A percentile compares a stretch with the other conserved stretches of the same genome.
These are phyloP conservation scores for Leucosporidium scottii DNA, from an alignment of 768 basidiomycete species.

Conservation along the genomic window DNA sequence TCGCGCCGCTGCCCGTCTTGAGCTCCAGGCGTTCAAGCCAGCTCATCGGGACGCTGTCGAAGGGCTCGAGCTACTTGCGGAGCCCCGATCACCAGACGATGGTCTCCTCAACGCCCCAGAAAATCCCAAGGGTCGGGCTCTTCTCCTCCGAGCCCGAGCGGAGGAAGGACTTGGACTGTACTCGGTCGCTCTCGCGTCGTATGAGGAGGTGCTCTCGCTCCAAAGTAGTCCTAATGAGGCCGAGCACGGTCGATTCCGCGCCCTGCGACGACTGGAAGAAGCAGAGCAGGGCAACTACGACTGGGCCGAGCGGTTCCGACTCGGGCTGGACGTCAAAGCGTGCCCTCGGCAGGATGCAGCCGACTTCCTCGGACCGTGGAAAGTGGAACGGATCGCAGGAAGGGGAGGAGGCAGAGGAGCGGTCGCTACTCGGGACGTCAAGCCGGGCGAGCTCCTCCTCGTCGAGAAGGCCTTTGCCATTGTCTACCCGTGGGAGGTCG, in stretches of 20 bases:
- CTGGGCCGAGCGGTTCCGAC: background rate
- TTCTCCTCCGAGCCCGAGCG: conserved; percentile 36
- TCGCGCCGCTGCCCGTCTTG: too few relatives aligned
- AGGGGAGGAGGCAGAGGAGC: conserved; percentile 12
- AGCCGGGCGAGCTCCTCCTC: conserved; percentile 18
- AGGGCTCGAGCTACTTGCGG: background rate
- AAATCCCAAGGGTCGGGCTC: conserved; percentile 62
- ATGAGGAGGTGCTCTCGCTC: background rate
- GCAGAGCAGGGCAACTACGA: conserved; percentile 4
- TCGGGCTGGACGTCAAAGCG: too few relatives aligned
- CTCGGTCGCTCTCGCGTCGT: background rate
- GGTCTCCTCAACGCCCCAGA: background rate
- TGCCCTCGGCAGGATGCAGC: background rate
- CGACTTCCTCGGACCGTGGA: conserved; percentile 9
- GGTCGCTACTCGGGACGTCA: conserved; percentile 13
- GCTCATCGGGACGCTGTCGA: background rate
- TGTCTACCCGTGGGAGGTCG: background rate
- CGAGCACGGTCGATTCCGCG: background rate
- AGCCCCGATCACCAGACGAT: background rate
- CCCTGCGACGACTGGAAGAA: background rate
- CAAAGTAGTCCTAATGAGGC: background rate
- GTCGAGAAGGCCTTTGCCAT: conserved; percentile 1
- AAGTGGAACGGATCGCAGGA: background rate
- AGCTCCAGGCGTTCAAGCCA: background rate
- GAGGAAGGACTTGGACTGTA: background rate